phyloP scores from a whole-genome alignment of 73 alveolate genomes.

The Paramecium octaurelia region DNA sequence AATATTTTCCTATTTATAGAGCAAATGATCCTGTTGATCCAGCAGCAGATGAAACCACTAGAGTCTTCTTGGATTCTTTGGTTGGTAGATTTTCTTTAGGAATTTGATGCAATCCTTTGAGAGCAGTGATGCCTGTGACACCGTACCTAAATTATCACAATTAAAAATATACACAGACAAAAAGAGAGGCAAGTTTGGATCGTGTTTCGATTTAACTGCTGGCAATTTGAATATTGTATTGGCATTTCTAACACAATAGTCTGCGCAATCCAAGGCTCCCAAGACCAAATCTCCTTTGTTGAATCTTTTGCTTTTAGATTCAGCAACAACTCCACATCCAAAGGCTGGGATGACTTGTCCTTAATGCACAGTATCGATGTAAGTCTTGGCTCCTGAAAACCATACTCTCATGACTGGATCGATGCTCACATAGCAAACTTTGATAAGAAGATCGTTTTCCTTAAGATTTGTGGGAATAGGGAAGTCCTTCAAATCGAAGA shows the following conservation, averaged over 20 bases:
- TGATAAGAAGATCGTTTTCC: slow-evolving; percentile 24
- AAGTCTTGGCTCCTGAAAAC: slow-evolving; percentile 59
- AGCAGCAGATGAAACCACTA: slow-evolving; percentile 60
- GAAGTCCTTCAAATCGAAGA: neutral
- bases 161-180: neutral
- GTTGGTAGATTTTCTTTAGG: neutral
- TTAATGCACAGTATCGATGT: slow-evolving; percentile 27
- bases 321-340: slow-evolving; percentile 49
- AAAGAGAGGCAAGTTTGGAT: slow-evolving; percentile 18
- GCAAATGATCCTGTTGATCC: slow-evolving; percentile 58
- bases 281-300: slow-evolving; percentile 36
- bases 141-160: slow-evolving; percentile 37
- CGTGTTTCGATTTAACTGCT: neutral
- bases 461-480: slow-evolving; percentile 28
- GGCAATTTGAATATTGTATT: slow-evolving; percentile 40
- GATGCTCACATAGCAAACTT: slow-evolving; percentile 29
- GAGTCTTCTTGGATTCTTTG: slow-evolving; percentile 20
- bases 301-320: slow-evolving; percentile 4
- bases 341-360: slow-evolving; percentile 53
- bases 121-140: slow-evolving; percentile 39
- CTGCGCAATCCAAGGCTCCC: slow-evolving; percentile 44
- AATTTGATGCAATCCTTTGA: slow-evolving; percentile 18
- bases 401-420: slow-evolving; percentile 65
- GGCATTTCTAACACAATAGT: slow-evolving; percentile 41
- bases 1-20: slow-evolving; percentile 36